These are phyloP conservation scores for Mycena metata DNA, from an alignment of 768 basidiomycete species.

Conservation along the genomic window DNA sequence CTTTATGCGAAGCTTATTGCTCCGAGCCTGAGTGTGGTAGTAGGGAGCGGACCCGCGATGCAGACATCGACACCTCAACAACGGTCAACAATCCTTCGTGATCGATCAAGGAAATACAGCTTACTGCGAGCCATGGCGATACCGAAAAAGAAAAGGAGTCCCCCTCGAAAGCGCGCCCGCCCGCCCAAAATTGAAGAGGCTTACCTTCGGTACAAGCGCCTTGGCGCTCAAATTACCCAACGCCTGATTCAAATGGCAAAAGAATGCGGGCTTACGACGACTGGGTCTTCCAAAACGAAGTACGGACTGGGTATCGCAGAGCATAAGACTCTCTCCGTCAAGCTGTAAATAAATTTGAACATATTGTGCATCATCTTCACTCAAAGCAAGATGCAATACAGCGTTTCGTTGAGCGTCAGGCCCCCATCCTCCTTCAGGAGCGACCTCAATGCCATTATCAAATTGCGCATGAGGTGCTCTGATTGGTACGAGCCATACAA, in stretches of 20 bases:
- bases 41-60: no score
- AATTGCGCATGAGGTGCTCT: slow-evolving; percentile 22
- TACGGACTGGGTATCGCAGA: slow-evolving; percentile 1
- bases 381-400: neutral
- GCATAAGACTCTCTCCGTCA: slow-evolving; percentile 4
- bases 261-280: neutral
- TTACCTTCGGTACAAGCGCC: neutral
- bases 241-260: slow-evolving; percentile 16
- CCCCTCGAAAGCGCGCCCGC: neutral
- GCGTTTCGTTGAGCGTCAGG: neutral
- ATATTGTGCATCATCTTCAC: neutral
- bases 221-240: neutral
- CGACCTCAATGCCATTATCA: slow-evolving; percentile 9
- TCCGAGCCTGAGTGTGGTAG: no score
- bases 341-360: slow-evolving; percentile 11
- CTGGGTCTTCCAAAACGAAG: neutral
- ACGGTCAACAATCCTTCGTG: no score
- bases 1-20: no score
- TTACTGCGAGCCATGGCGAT: neutral
- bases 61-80: no score
- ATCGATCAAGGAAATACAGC: neutral
- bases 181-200: neutral
- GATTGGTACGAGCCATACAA: neutral
- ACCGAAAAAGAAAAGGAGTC: no score
- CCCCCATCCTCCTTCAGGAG: neutral